phyloP scores from a whole-genome alignment of 2,329 filamentous ascomycete genomes.

The Pyrenophora teres region DNA sequence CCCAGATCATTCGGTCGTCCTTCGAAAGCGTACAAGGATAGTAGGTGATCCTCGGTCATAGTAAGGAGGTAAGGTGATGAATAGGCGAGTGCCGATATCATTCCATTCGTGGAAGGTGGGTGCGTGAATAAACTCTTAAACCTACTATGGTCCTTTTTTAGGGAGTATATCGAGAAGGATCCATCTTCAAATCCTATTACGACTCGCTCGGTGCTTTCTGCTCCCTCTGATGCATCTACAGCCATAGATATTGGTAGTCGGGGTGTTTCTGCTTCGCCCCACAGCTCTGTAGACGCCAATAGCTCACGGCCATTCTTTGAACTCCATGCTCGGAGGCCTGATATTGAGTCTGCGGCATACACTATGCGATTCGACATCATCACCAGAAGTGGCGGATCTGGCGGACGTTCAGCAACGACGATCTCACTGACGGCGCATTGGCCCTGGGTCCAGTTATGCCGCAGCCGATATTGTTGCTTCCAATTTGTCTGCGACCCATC shows the following conservation, averaged over 20 bases:
- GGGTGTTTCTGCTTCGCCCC: conserved; percentile 18
- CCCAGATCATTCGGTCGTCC: conserved; percentile 13
- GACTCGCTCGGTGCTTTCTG: conserved; percentile 38
- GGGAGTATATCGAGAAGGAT: conserved; percentile 65
- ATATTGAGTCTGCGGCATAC: conserved; percentile 71
- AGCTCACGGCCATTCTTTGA: conserved; percentile 63
- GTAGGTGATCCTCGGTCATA: conserved; percentile 72
- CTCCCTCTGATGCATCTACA: conserved; percentile 56
- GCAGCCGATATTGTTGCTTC: conserved; percentile 86
- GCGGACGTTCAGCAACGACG: conserved; percentile 59
- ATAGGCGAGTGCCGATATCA: conserved; percentile 72
- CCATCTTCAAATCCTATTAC: conserved; percentile 52
- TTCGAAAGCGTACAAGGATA: conserved; percentile 75
- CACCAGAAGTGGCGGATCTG: conserved; percentile 68
- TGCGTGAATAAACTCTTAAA: conserved; percentile 64
- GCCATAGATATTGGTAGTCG: conserved; percentile 65
- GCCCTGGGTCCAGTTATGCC: conserved; percentile 89
- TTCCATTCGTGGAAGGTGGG: conserved; percentile 65
- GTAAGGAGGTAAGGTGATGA: conserved; percentile 77
- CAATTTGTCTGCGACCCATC: conserved; percentile 66
- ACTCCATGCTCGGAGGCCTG: conserved; percentile 79
- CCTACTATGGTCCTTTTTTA: conserved; percentile 54
- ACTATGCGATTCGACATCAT: conserved; percentile 78
- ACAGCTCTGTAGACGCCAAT: conserved; percentile 56
- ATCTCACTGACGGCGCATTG: conserved; percentile 81